Base-by-base conservation (phyloP, 176 grass and related monocot species). In the Raddia distichophylla region DNA sequence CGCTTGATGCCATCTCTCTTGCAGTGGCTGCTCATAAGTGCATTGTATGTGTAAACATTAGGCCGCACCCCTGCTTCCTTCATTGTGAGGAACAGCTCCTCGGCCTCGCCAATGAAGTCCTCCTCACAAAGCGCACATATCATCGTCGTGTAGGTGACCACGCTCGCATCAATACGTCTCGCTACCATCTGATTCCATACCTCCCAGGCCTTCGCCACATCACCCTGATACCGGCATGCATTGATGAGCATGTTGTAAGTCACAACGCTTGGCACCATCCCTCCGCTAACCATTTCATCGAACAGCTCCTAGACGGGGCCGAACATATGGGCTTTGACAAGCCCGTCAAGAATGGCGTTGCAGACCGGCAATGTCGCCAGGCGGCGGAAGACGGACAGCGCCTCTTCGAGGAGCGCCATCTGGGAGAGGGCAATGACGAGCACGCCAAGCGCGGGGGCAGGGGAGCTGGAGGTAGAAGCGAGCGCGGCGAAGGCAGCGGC, bases 181-280 rank as follows among this genome's bases (percentile, higher is more conserved):
- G 20, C 50, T 40, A 42, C 33, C 83, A 90, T 90, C 88, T 90
- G 79, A 55, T 69, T 43, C 84, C 78, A 90, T 44, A 90, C 13
- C 60, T 86, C 74, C 60, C 62, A 64, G 40, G 84, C 83, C 83
- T 86, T 86, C 0, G n/a, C 42, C 44, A 79, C 62, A 8, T 19
- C 18, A 5, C 88, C 88, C 53, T 86, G 60, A 51, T 68, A 63
- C 35, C 84, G 79, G 79, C 84, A 86, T 5, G 75, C 79, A 1
- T 90, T 90, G 61, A 90, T 90, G 64, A 89, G 82, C 27, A 76
- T 89, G 51, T 89, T 89, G 71, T 85, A 89, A 1, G 87, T 85
- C 55, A 90, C 88, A 60, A 90, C 88, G 27, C 44, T 86, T 1
- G 88, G 88, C 7, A n/a, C 19, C 69, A 86, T 35, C 2, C 88